Evolutionary conservation across 1,284 basidiomycete genomes (phyloP), one percentile per base, ranked within the genome.

Genomic region (Microbotryum saponariae): DNA sequence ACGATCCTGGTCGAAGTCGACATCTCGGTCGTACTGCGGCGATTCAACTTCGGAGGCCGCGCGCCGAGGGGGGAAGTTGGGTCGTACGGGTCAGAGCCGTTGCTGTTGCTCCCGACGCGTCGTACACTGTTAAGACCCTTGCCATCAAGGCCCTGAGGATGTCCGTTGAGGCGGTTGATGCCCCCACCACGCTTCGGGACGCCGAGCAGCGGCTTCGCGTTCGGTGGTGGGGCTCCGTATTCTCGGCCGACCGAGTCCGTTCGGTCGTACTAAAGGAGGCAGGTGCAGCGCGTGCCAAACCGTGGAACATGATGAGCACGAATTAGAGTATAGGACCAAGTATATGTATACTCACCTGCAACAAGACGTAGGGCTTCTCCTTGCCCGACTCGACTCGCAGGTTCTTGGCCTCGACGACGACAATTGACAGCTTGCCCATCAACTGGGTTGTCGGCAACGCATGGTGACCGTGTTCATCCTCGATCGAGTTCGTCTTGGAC

Each of bases 171-270:
- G 12, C 37, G 37, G 5, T 42, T 16, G 14, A 42, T 42, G 37
- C 37, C 37, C 37, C 37, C 37, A 18, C 37, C 37, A 12, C 37
- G 37, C 37, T 42, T 42, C 37, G 37, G 37, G 4, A 42, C 16
- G 37, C 37, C 37, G 5, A 42, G 37, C 37, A 42, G 12, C 37
- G 37, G 37, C 37, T 42, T 54, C 7, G 7, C 59, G 16, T 42
- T 51, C 45, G 47, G 64, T 52, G 27, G 54, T 2, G 60, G 59
- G 14, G 65, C 67, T 21, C 67, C 67, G 52, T 56, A 68, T 31
- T 66, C 64, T 6, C 67, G 29, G 14, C 64, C 64, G 45, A 66
- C 63, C 6, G 66, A 68, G 31, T 65, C 63, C 14, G 67, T 66
- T 33, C 67, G 47, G 25, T 68, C 67, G 51, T 68, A 68, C 53